Evolutionary conservation across 2,329 filamentous ascomycete species (phyloP).

Genomic region (Alternaria triticimaculans): DNA sequence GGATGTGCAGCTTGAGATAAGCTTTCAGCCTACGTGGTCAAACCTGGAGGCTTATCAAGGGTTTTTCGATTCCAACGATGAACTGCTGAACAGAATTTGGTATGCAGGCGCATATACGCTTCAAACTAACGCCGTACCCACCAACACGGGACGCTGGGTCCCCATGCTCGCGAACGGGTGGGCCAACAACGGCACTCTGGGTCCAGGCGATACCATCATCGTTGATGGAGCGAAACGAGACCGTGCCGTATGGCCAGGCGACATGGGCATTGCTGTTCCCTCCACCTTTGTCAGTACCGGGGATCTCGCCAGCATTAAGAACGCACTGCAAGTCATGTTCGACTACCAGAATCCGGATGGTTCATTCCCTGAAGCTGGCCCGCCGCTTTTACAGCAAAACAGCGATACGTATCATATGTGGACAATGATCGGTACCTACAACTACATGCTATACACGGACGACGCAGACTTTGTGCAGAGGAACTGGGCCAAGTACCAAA

Average conservation of each 20-base stretch:
- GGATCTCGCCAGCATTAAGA: constrained; percentile 18
- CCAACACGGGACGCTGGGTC: constrained; percentile 40
- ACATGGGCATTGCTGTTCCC: constrained; percentile 24
- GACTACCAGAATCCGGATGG: constrained; percentile 30
- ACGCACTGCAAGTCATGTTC: constrained; percentile 26
- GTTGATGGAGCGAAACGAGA: constrained; percentile 52
- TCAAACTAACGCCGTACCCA: constrained; percentile 47
- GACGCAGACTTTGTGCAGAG: constrained; percentile 16
- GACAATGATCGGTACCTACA: constrained; percentile 28
- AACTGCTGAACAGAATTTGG: constrained; percentile 64
- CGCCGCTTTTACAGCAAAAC: constrained; percentile 16
- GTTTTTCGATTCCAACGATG: constrained; percentile 41
- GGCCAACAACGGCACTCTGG: constrained; percentile 47
- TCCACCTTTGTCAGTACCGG: constrained; percentile 18
- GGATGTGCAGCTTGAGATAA: constrained; percentile 53
- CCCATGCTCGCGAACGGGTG: constrained; percentile 34
- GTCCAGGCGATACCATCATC: constrained; percentile 42
- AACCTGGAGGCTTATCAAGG: constrained; percentile 51
- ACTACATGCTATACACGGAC: constrained; percentile 25
- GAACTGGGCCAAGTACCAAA: constrained; percentile 21
- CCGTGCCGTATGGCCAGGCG: constrained; percentile 46
- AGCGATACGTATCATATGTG: constrained; percentile 34
- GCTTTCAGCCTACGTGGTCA: constrained; percentile 59
- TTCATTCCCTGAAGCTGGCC: constrained; percentile 26
- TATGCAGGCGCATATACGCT: constrained; percentile 58